Percentiles rank a stretch among this genome's conserved stretches.
These are phyloP conservation scores for Scheffersomyces coipomensis DNA, from an alignment of 805 yeast species.

Conservation along the genomic window DNA sequence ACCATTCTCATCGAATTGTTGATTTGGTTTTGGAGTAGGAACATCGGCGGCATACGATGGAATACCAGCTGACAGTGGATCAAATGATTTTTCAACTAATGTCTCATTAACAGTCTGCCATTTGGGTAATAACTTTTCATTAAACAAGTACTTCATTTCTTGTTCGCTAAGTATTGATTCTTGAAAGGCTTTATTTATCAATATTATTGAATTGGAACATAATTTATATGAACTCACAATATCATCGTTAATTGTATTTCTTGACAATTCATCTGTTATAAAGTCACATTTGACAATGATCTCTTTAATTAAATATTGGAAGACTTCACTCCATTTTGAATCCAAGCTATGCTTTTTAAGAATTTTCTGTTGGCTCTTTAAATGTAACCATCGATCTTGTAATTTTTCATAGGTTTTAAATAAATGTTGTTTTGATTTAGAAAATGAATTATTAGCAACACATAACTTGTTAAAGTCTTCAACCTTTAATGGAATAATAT, in stretches of 20 bases:
- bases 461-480: constrained; percentile 37
- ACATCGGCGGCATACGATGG: neutral
- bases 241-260: constrained; percentile 20
- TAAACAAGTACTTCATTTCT: constrained; percentile 18
- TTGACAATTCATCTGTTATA: constrained; percentile 17
- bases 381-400: constrained; percentile 36
- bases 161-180: constrained; percentile 38
- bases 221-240: constrained; percentile 33
- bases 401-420: constrained; percentile 39
- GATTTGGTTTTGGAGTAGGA: neutral
- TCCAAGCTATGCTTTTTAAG: constrained; percentile 50
- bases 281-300: constrained; percentile 20
- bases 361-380: constrained; percentile 38
- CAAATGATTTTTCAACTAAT: neutral
- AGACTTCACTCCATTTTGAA: constrained; percentile 54
- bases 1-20: constrained; percentile 10
- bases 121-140: constrained; percentile 21
- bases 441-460: constrained; percentile 14
- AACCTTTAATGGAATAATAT: constrained; percentile 50
- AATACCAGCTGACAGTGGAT: constrained; percentile 1
- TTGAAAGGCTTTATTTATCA: constrained; percentile 31
- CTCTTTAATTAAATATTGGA: constrained; percentile 46
- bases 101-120: constrained; percentile 22
- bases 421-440: constrained; percentile 27
- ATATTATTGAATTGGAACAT: constrained; percentile 36